A percentile compares a stretch with the other conserved stretches of the same genome.
Evolutionary conservation across 2,329 filamentous ascomycete species (phyloP).

Genomic region (Aspergillus alliaceus): DNA sequence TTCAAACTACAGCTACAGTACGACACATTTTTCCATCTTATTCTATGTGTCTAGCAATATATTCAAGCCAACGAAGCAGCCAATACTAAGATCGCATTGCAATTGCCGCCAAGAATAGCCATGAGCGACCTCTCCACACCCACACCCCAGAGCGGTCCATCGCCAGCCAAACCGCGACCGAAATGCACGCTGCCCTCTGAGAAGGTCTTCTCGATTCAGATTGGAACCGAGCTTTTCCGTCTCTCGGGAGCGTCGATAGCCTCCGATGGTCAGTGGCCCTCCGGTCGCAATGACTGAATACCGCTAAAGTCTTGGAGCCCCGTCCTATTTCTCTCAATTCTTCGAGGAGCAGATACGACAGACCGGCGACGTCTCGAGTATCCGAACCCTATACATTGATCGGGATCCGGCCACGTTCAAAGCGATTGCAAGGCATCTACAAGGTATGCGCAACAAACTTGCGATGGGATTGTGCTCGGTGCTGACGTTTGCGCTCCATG

Average conservation of each 20-base stretch:
- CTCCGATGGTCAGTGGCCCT: conserved; percentile 63
- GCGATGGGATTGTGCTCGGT: neutral
- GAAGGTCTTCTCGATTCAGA: conserved; percentile 69
- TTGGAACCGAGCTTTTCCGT: conserved; percentile 67
- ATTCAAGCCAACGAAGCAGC: neutral
- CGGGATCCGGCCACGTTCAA: conserved; percentile 85
- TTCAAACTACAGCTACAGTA: neutral
- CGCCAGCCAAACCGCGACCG: conserved; percentile 1
- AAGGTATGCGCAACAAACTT: conserved; percentile 52
- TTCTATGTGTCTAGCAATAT: too few relatives aligned
- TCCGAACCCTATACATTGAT: conserved; percentile 91
- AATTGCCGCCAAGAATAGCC: neutral
- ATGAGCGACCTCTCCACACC: neutral
- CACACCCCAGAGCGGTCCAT: neutral
- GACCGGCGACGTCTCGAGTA: conserved; percentile 56
- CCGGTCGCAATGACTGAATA: neutral
- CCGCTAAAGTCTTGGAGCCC: conserved; percentile 66
- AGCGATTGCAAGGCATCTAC: conserved; percentile 86
- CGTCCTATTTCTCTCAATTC: conserved; percentile 94
- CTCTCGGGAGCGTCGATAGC: conserved; percentile 69
- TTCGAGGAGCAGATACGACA: conserved; percentile 78
- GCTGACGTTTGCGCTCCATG: neutral
- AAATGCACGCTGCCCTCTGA: conserved; percentile 50
- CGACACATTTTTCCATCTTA: neutral
- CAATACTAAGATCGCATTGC: neutral